Percentiles rank a stretch among this genome's conserved stretches.
Evolutionary conservation across 306 rosid genomes (phyloP).

Genomic region (Trichosanthes cucumerina): DNA sequence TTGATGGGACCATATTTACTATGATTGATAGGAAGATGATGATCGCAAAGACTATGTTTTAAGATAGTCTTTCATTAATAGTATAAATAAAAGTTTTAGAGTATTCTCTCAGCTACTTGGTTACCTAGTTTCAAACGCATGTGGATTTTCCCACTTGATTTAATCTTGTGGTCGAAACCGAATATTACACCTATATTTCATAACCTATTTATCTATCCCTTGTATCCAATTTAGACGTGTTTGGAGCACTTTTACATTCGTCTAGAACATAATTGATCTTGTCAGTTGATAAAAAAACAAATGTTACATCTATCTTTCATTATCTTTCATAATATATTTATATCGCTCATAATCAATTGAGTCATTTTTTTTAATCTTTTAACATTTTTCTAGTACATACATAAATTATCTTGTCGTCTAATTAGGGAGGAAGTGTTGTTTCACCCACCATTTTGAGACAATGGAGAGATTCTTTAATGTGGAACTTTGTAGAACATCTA

Average conservation of each 20-base stretch:
- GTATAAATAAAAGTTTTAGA: not conserved
- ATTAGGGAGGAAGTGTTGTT: not conserved
- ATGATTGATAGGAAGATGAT: not conserved
- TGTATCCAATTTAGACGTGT: not conserved
- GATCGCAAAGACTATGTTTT: not conserved
- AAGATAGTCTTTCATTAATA: not conserved
- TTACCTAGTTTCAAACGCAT: conserved; percentile 5
- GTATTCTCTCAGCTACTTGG: not conserved
- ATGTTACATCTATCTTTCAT: too few species aligned
- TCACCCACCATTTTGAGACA: not conserved
- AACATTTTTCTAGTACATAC: not conserved
- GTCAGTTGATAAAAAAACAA: too few species aligned
- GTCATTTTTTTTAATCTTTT: not conserved
- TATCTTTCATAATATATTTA: too few species aligned
- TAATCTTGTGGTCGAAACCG: not conserved
- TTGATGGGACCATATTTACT: not conserved
- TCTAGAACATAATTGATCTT: too few species aligned
- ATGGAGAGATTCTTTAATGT: not conserved
- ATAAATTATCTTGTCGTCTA: not conserved
- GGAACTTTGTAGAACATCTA: not conserved
- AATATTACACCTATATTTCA: not conserved
- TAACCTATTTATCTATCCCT: not conserved
- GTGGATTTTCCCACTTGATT: not conserved
- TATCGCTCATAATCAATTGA: not conserved
- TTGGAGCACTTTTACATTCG: too few species aligned